Base-by-base conservation (phyloP, 768 basidiomycete species). In the Trametes coccinea region DNA sequence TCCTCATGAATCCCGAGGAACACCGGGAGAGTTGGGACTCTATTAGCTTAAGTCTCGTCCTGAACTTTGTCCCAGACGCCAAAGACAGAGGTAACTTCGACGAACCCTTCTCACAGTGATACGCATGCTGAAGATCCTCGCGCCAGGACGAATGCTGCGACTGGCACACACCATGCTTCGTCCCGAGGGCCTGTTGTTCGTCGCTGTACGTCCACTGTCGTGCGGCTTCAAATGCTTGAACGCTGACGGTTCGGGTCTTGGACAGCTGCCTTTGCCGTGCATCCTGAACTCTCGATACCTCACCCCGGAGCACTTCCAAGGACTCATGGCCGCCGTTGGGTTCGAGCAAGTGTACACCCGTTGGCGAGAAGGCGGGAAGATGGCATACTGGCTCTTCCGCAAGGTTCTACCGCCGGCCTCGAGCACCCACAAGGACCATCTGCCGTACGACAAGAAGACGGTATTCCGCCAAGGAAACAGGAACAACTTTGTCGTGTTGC, bases 231-330 rank as follows among this genome's bases (percentile, higher is more conserved):
- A 40, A 34, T 8, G 39, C 39, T 37, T 22, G 22, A 22, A 43
- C 34, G 10, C 66, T 48, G 59, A 22, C 41, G 8, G 17, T n/a
- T 30, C 31, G 43, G 27, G 17, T 17, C 10, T 14, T n/a, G 27
- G 31, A 39, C 61, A 93, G 91, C 84, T 97, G 10, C 95, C 95
- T 2, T 78, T 89, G 16, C 88, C 95, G 3, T 97, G 95, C 70
- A 80, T 95, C 13, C 72, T 79, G 31, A 97, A 97, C 72, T 95
- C 94, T 4, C 84, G 95, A 13, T 95, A 95, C 71, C 74, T 92
- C 64, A 83, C 87, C 9, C 77, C 82, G 16, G 80, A 83, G 17
- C 82, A 81, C 47, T 78, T 95, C 6, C 73, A 73, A 27, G 70
- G 71, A 2, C 74, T 93, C 45, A 87, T 93, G 87, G 59, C 69